Conservation (phyloP, 345 rosid species). For the Aurinia saxatilis region DNA sequence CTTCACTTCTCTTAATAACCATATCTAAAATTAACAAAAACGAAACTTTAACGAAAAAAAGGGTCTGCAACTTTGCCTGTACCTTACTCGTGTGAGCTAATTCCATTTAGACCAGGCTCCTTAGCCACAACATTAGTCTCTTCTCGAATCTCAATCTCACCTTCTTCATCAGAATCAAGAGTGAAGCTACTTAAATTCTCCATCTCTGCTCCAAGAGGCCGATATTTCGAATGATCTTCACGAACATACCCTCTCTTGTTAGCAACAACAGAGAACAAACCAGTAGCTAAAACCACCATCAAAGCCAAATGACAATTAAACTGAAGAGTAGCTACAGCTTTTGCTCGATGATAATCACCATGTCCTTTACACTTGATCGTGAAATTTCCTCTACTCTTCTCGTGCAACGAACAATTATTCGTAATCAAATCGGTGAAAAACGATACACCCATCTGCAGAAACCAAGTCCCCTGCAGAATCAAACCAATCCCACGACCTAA, state of each 20-base stretch:
- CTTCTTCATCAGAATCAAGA: slow-evolving; percentile 72
- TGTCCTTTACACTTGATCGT: slow-evolving; percentile 75
- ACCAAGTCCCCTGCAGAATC: slow-evolving; percentile 83
- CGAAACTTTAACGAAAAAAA: not conserved
- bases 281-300: slow-evolving; percentile 43
- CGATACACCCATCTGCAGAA: slow-evolving; percentile 80
- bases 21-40: not conserved
- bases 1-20: not conserved
- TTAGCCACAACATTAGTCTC: slow-evolving; percentile 25
- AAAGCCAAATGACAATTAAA: slow-evolving; percentile 86
- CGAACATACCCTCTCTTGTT: slow-evolving; percentile 35
- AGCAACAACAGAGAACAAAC: slow-evolving; percentile 41
- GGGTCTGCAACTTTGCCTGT: slow-evolving; percentile 13
- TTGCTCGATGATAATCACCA: slow-evolving; percentile 67
- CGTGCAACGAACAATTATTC: slow-evolving; percentile 60
- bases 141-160: slow-evolving; percentile 34
- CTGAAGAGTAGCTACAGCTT: slow-evolving; percentile 87
- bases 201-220: slow-evolving; percentile 64
- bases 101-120: slow-evolving; percentile 42
- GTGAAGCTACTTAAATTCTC: slow-evolving; percentile 45
- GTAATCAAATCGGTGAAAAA: slow-evolving; percentile 57
- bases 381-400: slow-evolving; percentile 69
- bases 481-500: slow-evolving; percentile 64
- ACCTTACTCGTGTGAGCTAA: slow-evolving; percentile 42
- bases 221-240: slow-evolving; percentile 37